Conservation (phyloP, 108 stramenopile species). For the Mediolabrus comicus region DNA sequence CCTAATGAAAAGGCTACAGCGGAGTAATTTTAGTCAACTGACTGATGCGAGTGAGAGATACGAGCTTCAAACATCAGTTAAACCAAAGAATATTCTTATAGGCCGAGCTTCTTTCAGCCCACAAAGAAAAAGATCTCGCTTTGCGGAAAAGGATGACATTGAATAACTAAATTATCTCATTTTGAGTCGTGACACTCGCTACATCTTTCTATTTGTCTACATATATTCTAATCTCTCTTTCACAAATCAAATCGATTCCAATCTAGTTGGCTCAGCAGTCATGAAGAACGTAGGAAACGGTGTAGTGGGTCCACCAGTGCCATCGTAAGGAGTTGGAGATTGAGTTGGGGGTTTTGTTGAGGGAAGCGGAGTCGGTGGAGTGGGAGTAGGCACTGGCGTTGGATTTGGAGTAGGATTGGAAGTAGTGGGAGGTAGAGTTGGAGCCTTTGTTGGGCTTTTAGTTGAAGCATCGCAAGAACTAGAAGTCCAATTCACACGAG, state of each 20-base stretch:
- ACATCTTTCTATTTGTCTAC: no score
- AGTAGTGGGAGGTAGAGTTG: neutral
- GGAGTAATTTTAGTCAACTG: conserved; percentile 39
- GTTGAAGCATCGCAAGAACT: neutral
- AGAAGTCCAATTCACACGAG: neutral
- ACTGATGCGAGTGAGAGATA: neutral
- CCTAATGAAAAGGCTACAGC: conserved; percentile 53
- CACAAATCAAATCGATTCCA: no score
- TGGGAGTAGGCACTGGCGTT: neutral
- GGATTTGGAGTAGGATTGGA: neutral
- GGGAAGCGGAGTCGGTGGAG: neutral
- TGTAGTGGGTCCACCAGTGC: no score
- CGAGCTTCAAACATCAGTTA: conserved; percentile 4
- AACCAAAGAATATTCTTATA: conserved; percentile 34
- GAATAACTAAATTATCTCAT: no score
- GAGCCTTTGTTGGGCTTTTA: neutral
- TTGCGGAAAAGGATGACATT: conserved; percentile 42
- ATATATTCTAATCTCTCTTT: no score
- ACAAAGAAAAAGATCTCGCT: conserved; percentile 14
- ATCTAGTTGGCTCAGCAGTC: no score
- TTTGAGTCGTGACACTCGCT: no score
- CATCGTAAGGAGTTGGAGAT: no score
- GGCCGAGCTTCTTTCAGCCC: conserved; percentile 37
- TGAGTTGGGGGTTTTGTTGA: no score
- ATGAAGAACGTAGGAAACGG: no score